Evolutionary conservation across 345 rosid species (phyloP).

Genomic region (Euclidium syriacum): DNA sequence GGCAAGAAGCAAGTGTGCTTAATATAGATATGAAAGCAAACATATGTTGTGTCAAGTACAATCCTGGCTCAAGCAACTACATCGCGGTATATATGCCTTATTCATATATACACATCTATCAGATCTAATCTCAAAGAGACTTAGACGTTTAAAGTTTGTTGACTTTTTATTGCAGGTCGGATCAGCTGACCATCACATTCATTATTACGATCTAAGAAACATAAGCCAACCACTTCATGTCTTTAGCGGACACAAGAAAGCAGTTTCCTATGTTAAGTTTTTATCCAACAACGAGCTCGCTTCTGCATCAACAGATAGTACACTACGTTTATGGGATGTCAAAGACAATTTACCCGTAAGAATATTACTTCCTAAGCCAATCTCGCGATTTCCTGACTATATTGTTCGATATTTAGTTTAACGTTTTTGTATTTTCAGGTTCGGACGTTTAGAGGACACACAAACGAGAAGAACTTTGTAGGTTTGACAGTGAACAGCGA

Average conservation of each 20-base stretch:
- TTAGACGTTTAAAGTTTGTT: neutral
- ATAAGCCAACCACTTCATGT: conserved; percentile 80
- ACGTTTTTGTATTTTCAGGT: conserved; percentile 42
- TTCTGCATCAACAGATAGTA: conserved; percentile 97
- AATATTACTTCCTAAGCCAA: neutral
- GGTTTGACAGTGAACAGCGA: conserved; percentile 84
- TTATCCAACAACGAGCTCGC: conserved; percentile 91
- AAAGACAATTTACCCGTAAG: conserved; percentile 74
- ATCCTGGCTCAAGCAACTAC: conserved; percentile 93
- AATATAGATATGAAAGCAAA: conserved; percentile 99
- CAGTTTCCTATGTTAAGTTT: conserved; percentile 95
- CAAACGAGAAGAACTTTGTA: conserved; percentile 95
- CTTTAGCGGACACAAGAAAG: conserved; percentile 86
- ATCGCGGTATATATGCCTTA: conserved; percentile 63
- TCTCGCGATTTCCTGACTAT: conserved; percentile 6
- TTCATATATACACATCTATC: neutral
- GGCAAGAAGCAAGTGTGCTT: conserved; percentile 86
- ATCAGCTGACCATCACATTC: conserved; percentile 93
- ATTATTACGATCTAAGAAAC: conserved; percentile 86
- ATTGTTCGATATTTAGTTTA: neutral
- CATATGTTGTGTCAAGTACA: conserved; percentile 95
- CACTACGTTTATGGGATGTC: conserved; percentile 92
- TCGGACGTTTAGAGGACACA: conserved; percentile 82
- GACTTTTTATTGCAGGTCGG: conserved; percentile 72
- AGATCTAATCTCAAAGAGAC: neutral